phyloP scores from a whole-genome alignment of 2,329 filamentous ascomycete genomes.

The Fusarium nisikadoi region DNA sequence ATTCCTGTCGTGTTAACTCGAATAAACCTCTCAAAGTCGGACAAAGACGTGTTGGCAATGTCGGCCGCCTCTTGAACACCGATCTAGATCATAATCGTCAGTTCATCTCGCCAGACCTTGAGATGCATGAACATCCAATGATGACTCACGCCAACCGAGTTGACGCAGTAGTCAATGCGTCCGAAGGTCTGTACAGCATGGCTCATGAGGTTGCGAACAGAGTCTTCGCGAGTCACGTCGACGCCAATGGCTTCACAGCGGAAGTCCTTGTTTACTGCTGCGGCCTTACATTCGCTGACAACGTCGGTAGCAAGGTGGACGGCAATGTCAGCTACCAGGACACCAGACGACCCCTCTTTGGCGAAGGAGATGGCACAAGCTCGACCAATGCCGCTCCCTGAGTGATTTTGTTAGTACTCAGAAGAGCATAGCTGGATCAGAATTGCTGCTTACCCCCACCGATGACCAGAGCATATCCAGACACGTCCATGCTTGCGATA shows the following conservation, averaged over 20 bases:
- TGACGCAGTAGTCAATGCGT: background rate
- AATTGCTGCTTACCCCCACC: background rate
- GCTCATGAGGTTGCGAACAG: background rate
- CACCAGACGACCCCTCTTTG: background rate
- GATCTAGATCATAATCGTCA: background rate
- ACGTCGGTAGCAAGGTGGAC: background rate
- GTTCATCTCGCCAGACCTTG: background rate
- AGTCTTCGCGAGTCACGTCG: background rate
- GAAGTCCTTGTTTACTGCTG: background rate
- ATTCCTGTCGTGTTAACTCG: background rate
- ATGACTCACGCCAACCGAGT: background rate
- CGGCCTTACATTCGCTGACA: background rate
- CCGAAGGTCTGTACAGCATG: background rate
- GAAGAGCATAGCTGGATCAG: accelerated
- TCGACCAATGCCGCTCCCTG: background rate
- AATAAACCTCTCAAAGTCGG: background rate
- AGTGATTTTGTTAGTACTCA: background rate
- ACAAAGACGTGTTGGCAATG: background rate
- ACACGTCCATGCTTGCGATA: background rate
- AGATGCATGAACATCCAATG: background rate
- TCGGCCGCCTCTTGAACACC: background rate
- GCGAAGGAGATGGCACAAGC: background rate
- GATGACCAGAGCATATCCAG: background rate
- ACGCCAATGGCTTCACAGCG: background rate
- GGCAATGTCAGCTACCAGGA: background rate